phyloP scores from a whole-genome alignment of 768 basidiomycete genomes.

The Lentinula detonsa region DNA sequence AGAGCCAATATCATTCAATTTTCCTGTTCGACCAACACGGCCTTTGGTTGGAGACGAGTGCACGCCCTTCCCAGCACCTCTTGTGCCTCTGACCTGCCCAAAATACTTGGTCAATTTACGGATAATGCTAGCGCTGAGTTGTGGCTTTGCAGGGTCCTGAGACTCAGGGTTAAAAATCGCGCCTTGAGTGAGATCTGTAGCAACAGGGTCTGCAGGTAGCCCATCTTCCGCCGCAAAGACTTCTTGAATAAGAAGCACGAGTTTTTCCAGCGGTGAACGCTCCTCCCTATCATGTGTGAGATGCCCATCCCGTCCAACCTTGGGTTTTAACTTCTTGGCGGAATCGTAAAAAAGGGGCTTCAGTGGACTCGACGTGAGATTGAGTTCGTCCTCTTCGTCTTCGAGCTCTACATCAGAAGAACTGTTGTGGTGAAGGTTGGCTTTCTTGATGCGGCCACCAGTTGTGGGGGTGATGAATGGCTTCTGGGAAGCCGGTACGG shows the following conservation, averaged over 20 bases:
- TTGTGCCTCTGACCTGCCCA: constrained; percentile 59
- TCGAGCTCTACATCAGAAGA: not conserved
- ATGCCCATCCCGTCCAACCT: constrained; percentile 9
- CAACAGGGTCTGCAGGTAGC: constrained; percentile 49
- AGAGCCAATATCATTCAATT: constrained; percentile 65
- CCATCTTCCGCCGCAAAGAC: constrained; percentile 79
- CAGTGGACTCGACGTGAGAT: constrained; percentile 7
- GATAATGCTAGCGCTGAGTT: constrained; percentile 51
- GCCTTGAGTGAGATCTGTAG: constrained; percentile 46
- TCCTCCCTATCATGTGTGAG: constrained; percentile 70
- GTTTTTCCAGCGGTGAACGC: constrained; percentile 70
- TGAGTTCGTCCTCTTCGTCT: constrained; percentile 4
- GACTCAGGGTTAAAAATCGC: constrained; percentile 59
- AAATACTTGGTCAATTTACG: constrained; percentile 69
- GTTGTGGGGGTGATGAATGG: constrained; percentile 23
- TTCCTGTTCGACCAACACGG: constrained; percentile 44
- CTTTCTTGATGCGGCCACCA: constrained; percentile 18
- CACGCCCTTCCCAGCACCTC: constrained; percentile 42
- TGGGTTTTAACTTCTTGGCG: not conserved
- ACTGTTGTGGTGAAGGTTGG: not conserved
- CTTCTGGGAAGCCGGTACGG: constrained; percentile 26
- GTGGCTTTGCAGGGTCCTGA: constrained; percentile 52
- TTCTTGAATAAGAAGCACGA: constrained; percentile 73
- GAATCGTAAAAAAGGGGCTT: constrained; percentile 3
- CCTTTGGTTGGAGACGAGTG: constrained; percentile 33